These are phyloP conservation scores for Claviceps fusiformis DNA, from an alignment of 2,329 filamentous ascomycete genomes.

Conservation along the genomic window DNA sequence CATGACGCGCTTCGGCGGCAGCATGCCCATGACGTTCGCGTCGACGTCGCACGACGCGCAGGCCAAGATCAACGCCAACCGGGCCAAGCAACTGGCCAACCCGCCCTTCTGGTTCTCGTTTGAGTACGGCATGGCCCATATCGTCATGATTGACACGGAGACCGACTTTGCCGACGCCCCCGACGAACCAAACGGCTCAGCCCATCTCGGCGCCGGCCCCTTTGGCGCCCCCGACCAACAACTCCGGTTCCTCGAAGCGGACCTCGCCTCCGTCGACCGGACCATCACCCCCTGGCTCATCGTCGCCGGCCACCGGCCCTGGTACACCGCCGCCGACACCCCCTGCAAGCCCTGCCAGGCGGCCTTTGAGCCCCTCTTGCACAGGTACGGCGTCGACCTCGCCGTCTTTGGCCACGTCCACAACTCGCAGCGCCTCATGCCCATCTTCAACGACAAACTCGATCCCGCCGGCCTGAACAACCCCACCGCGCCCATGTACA, in stretches of 20 bases:
- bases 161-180: constrained; percentile 18
- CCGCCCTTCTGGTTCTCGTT: constrained; percentile 15
- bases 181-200: constrained; percentile 11
- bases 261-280: constrained; percentile 42
- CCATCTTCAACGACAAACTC: constrained; percentile 19
- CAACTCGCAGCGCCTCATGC: constrained; percentile 40
- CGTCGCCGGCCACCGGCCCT: constrained; percentile 26
- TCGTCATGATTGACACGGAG: constrained; percentile 22
- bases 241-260: constrained; percentile 38
- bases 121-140: constrained; percentile 16
- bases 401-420: constrained; percentile 45
- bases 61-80: constrained; percentile 29
- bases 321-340: constrained; percentile 29
- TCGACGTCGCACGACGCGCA: constrained; percentile 30
- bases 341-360: constrained; percentile 32
- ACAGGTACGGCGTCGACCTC: constrained; percentile 43
- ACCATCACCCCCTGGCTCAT: constrained; percentile 8
- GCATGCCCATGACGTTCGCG: constrained; percentile 36
- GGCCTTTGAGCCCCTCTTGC: constrained; percentile 40
- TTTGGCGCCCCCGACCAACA: constrained; percentile 37
- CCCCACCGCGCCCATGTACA: constrained; percentile 16
- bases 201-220: constrained; percentile 29
- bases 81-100: constrained; percentile 23
- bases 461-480: constrained; percentile 25
- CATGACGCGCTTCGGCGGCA: constrained; percentile 38